phyloP scores from a whole-genome alignment of 441 rosid species.

The Adansonia grandidieri region DNA sequence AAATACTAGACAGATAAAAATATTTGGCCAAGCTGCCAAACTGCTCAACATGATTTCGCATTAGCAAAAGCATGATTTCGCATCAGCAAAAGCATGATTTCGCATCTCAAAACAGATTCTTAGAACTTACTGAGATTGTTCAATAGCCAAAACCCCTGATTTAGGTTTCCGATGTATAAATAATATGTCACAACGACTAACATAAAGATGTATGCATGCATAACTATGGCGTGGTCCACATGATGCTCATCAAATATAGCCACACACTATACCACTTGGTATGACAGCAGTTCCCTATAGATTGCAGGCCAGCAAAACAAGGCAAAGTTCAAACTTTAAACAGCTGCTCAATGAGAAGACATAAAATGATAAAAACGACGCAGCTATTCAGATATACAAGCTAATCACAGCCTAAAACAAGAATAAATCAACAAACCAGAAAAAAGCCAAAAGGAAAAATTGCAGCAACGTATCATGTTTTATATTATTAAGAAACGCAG shows the following conservation, averaged over 20 bases:
- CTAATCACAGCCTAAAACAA: neutral
- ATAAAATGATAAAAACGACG: neutral
- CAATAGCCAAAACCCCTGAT: neutral
- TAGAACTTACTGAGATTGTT: neutral
- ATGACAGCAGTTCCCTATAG: neutral
- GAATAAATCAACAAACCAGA: neutral
- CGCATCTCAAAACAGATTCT: neutral
- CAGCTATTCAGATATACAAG: neutral
- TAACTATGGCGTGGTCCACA: neutral
- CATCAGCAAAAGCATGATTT: neutral
- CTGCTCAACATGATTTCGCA: neutral
- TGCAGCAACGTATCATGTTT: neutral
- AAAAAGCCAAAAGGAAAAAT: slow-evolving; percentile 10
- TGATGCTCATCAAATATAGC: slow-evolving; percentile 5
- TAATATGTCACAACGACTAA: neutral
- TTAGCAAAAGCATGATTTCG: neutral
- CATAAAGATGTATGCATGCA: neutral
- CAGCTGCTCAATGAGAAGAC: neutral
- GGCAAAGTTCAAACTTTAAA: slow-evolving; percentile 5
- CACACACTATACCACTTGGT: neutral
- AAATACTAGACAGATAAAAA: too few relatives aligned
- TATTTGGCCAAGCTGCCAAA: neutral
- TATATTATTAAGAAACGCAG: neutral
- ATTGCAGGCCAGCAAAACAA: neutral
- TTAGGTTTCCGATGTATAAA: neutral